A percentile compares a stretch with the other conserved stretches of the same genome.
Conservation (phyloP, 805 yeast genomes). For the Yarrowia sp. region DNA sequence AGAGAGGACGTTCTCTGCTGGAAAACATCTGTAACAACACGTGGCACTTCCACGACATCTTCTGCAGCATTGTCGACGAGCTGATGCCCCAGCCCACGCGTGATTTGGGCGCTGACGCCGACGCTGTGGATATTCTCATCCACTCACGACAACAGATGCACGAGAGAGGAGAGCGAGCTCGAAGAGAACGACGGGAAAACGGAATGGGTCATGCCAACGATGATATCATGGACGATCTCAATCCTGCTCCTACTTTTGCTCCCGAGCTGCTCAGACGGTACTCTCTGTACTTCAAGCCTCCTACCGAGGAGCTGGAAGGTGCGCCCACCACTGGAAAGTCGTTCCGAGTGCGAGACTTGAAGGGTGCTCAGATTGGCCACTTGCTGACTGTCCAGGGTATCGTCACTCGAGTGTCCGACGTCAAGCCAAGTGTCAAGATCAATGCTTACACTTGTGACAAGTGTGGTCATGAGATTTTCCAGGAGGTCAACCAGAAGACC, state of each 20-base stretch:
- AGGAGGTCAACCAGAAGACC: conserved; percentile 80
- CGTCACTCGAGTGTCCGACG: conserved; percentile 93
- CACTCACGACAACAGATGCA: conserved; percentile 87
- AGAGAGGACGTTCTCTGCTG: conserved; percentile 43
- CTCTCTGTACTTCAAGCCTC: conserved; percentile 80
- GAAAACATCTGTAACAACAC: conserved; percentile 69
- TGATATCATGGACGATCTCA: conserved; percentile 30
- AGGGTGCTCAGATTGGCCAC: conserved; percentile 78
- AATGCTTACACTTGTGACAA: conserved; percentile 96
- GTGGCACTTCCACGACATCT: conserved; percentile 71
- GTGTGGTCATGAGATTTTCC: conserved; percentile 95
- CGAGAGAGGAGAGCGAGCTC: conserved; percentile 55
- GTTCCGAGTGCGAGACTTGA: conserved; percentile 83
- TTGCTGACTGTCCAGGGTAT: conserved; percentile 90
- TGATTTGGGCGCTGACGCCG: conserved; percentile 75
- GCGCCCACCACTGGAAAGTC: conserved; percentile 46
- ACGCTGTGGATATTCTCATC: conserved; percentile 86
- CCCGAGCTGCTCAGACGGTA: conserved; percentile 83
- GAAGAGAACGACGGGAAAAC: conserved; percentile 31
- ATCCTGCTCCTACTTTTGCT: conserved; percentile 52
- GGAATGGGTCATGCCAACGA: conserved; percentile 50
- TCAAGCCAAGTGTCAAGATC: conserved; percentile 85
- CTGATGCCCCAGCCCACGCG: conserved; percentile 84
- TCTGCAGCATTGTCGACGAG: conserved; percentile 70
- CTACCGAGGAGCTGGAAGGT: conserved; percentile 41